Evolutionary conservation across 2,329 filamentous ascomycete genomes (phyloP).

Genomic region (Colletotrichum falcatum): DNA sequence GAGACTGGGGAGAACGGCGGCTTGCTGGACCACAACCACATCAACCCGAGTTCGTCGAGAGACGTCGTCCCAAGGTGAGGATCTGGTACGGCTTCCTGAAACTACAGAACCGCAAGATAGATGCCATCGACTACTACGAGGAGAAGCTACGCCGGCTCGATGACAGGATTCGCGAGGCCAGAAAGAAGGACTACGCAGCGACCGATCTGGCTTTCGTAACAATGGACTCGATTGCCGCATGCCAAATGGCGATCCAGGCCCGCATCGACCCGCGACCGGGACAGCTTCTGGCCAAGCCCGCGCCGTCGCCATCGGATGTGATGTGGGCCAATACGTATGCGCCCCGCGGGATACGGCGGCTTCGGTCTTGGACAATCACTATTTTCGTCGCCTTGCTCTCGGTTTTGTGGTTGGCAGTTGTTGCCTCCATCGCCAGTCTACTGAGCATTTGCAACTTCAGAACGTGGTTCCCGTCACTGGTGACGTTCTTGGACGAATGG

Average conservation of each 20-base stretch:
- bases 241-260: constrained; percentile 96
- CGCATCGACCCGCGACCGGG: constrained; percentile 91
- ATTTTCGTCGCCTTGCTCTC: constrained; percentile 85
- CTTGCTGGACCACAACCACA: constrained; percentile 60
- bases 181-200: constrained; percentile 80
- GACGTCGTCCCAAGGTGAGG: constrained; percentile 73
- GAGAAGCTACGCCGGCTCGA: constrained; percentile 85
- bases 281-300: constrained; percentile 84
- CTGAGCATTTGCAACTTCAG: constrained; percentile 85
- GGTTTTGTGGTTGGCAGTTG: constrained; percentile 87
- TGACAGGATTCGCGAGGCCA: constrained; percentile 75
- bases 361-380: constrained; percentile 87
- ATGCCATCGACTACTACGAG: constrained; percentile 95
- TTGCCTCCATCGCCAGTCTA: constrained; percentile 82
- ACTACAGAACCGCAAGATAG: constrained; percentile 77
- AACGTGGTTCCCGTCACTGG: constrained; percentile 77
- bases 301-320: constrained; percentile 91
- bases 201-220: constrained; percentile 94
- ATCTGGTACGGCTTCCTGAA: constrained; percentile 84
- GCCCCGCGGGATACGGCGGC: constrained; percentile 77
- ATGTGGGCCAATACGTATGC: constrained; percentile 95
- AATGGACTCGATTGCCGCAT: constrained; percentile 93
- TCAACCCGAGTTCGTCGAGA: constrained; percentile 50
- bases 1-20: constrained; percentile 68
- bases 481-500: constrained; percentile 74